These are phyloP conservation scores for Eucalyptus sp. DNA, from an alignment of 345 rosid species.

Conservation along the genomic window DNA sequence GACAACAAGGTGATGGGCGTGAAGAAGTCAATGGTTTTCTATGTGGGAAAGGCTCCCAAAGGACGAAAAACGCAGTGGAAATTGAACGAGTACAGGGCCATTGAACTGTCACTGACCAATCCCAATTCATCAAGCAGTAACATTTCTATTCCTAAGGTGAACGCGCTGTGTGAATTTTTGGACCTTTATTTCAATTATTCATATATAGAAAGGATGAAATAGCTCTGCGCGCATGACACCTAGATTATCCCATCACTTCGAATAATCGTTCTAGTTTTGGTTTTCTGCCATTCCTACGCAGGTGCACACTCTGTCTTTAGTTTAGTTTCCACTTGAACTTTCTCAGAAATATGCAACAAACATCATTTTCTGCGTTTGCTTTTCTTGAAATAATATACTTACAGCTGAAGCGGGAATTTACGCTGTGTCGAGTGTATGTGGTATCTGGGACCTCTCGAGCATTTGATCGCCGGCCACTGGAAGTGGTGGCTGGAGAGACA, in stretches of 20 bases:
- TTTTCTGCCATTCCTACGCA: background rate
- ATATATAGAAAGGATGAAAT: background rate
- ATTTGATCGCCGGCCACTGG: background rate
- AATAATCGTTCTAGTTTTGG: background rate
- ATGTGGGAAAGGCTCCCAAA: constrained; percentile 57
- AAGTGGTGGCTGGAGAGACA: background rate
- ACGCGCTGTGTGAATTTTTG: background rate
- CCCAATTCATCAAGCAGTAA: background rate
- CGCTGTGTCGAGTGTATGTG: background rate
- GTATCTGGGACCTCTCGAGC: background rate
- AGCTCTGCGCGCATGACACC: background rate
- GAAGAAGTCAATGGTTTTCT: constrained; percentile 87
- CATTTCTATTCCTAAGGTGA: background rate
- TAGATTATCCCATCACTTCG: background rate
- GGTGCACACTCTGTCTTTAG: background rate
- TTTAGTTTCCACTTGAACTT: background rate
- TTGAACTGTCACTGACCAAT: background rate
- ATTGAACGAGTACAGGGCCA: background rate
- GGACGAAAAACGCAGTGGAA: constrained; percentile 27
- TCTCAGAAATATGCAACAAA: background rate
- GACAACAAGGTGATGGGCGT: constrained; percentile 56
- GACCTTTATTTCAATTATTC: background rate
- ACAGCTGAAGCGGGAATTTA: background rate
- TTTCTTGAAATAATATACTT: background rate
- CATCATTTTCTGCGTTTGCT: background rate